Evolutionary conservation across 148 eudicot genomes (phyloP), one percentile per base, ranked within the genome.

Genomic region (Rhododendron williamsianum): DNA sequence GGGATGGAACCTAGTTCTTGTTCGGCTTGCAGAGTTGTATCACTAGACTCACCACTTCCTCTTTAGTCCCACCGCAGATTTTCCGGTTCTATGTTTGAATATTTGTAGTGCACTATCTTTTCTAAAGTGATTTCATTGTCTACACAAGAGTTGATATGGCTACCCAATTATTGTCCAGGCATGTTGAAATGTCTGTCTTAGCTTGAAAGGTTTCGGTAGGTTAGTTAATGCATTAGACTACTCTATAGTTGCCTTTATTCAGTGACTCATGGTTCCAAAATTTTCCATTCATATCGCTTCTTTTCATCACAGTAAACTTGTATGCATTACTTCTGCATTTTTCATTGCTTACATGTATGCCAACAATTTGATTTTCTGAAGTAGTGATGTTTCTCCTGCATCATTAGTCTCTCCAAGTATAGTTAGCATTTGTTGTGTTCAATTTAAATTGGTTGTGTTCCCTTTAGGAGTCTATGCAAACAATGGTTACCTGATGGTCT

Each of bases 401-500:
- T 33, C 13, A 30, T 54, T 81, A 33, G 43, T 58, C 30, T 56
- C 49, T 54, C 25, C 46, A 58, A 56, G 35, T 45, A 81, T 35
- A 12, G 38, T 81, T 54, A 1, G 10, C 67, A 33, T 21, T 54
- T 8, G 9, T 6, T 18, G 18, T 16, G 41, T 52, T 83, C 5
- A 41, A 58, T 52, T n/a, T 73, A 58, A 82, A 60, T 77, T 52
- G 33, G 35, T 78, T 83, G 15, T 88, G 5, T 67, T 85, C 9
- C 81, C 81, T 56, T 82, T 89, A 96, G 99, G 99, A 91, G 95
- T 95, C 48, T 96, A 96, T 90, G 95, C 92, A 88, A 96, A 96
- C 89, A 96, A 96, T 88, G 99, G 99, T 82, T 96, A 96, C 88
- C 86, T 96, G 69, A 91, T 96, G 98, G 96, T 96, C 90, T 96